Base-by-base conservation (phyloP, 345 rosid genomes). In the Stellera chamaejasme region DNA sequence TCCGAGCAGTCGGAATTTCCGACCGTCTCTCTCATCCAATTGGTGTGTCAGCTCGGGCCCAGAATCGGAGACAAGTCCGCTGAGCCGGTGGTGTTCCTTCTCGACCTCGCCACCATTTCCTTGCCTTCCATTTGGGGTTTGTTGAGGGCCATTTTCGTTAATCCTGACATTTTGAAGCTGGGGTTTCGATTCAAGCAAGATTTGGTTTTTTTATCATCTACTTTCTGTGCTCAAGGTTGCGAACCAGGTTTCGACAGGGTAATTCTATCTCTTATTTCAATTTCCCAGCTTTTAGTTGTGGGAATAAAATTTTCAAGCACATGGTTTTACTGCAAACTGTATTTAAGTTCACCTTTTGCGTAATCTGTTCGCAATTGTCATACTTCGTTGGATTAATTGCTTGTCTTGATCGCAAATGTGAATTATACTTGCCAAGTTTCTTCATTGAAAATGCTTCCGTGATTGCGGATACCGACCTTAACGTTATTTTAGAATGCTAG, bases 161-260 rank as follows among this genome's bases (percentile, higher is more conserved):
- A 92, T 1, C 96, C 88, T 0, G 88, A 88, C 75, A 66, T 88
- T 19, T 52, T 91, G 82, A 90, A 90, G 62, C 54, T 88, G 32
- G 96, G 96, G 43, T 91, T 91, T 28, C 70, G 80, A 48, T 88
- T 91, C 48, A 88, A 85, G 78, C 98, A 91, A 70, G 98, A 91
- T 64, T 72, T 91, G 79, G 65, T 69, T 59, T 88, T 73, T 77
- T 64, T 91, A 71, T 88, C 98, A 12, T 82, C 91, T 11, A 91
- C 96, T 14, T 87, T 91, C 61, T 70, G 72, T 60, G 74, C 76
- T 3, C 74, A 70, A 47, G 95, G 88, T 19, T 82, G 90, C 67
- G 79, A 77, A 49, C 64, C 58, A 49, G 82, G 91, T 2, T 91
- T 91, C 66, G 78, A 80, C 10, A 75, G 76, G 87, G 96, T 91